Evolutionary conservation across 192 early-diverging fungal genomes (phyloP).

Genomic region (Backusella luteola): DNA sequence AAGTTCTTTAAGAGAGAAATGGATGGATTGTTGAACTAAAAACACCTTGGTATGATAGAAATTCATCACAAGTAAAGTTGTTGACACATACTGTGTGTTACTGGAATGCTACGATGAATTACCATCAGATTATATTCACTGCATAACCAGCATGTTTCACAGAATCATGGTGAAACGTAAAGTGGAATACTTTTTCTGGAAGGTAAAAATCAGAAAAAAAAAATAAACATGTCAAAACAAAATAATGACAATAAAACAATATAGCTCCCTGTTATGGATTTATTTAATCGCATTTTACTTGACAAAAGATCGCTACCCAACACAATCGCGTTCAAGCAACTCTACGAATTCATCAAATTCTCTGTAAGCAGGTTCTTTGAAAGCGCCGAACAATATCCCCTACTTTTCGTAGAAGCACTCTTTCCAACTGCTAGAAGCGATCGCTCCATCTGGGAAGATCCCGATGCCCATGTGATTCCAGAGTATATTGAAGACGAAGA

Average conservation of each 20-base stretch:
- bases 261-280: conserved; percentile 57
- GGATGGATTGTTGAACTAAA: background rate
- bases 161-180: conserved; percentile 62
- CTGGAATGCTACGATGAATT: conserved; percentile 54
- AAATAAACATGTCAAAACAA: background rate
- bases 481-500: conserved; percentile 1
- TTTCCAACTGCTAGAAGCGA: conserved; percentile 42
- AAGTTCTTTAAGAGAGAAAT: conserved; percentile 7
- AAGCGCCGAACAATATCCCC: conserved; percentile 49
- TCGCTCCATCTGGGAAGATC: conserved; percentile 7
- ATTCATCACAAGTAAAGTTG: conserved; percentile 51
- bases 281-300: conserved; percentile 60
- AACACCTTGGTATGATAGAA: conserved; percentile 31
- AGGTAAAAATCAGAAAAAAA: conserved; percentile 27
- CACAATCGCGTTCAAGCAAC: conserved; percentile 38
- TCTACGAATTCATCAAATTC: conserved; percentile 49
- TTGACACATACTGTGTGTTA: conserved; percentile 53
- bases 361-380: conserved; percentile 57
- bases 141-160: conserved; percentile 61
- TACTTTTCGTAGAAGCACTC: conserved; percentile 57
- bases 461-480: background rate
- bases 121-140: conserved; percentile 49
- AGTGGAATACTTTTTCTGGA: conserved; percentile 56
- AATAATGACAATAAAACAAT: background rate
- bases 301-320: conserved; percentile 28